Evolutionary conservation across 805 yeast genomes (phyloP), one percentile per base, ranked within the genome.

Genomic region (Candida oleophila): DNA sequence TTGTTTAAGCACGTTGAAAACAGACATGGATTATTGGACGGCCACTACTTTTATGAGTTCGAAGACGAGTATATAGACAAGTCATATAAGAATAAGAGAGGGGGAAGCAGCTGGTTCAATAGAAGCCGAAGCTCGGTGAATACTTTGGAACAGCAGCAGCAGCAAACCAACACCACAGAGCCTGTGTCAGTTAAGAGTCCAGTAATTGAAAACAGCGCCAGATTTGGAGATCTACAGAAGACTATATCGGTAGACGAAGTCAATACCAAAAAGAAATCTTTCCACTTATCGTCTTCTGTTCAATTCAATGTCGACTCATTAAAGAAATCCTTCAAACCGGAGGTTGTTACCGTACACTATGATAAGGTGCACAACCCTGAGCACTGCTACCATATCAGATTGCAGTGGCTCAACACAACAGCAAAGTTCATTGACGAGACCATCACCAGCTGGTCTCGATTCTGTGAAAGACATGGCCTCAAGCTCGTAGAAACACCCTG

Each of bases 341-440:
- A 94, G 55, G 64, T 83, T 2, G 73, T 90, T 39, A 81, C 82
- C 4, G 89, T 94, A 1, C 97, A 92, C 65, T 88, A 89, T 58
- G 99, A 94, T 61, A 77, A 84, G 38, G 91, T 91, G 2, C 97
- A 90, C 62, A 92, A 91, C 59, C 97, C 97, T 0, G 92, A 87
- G 54, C 96, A 91, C 57, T 91, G 97, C 60, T 94, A 84, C 69
- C 98, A 92, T 59, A 77, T 94, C 28, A 73, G 96, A 41, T 64
- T 92, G 12, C 97, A 94, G 61, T 94, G 99, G 99, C 68, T 92
- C 28, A 89, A 87, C 49, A 83, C 96, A 0, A 89, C 98, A 0
- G 86, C 96, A 2, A 87, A 87, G 59, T 69, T 88, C 28, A 81
- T 89, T 42, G 97, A 90, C 48, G 96, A 90, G 53, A 72, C 87